Percentiles rank a stretch among this genome's conserved stretches.
phyloP scores from a whole-genome alignment of 225 moss, liverwort and hornwort species.

The Physcomitrium patens region DNA sequence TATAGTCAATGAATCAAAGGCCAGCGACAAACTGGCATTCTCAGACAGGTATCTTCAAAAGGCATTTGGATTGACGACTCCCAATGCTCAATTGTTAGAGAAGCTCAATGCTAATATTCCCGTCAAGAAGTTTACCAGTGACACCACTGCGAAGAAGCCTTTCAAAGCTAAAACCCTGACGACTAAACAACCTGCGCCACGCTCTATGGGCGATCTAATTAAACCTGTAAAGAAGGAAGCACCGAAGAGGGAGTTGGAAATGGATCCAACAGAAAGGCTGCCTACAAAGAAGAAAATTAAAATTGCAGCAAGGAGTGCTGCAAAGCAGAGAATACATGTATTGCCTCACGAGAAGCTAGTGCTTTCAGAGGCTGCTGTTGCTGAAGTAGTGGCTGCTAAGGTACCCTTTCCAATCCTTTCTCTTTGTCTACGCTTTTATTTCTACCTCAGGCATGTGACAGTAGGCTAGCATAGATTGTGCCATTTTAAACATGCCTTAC shows the following conservation, averaged over 20 bases:
- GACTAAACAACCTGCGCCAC: conserved; percentile 21
- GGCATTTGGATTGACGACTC: conserved; percentile 29
- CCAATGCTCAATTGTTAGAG: conserved; percentile 14
- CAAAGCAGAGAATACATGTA: conserved; percentile 52
- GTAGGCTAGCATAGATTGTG: not conserved
- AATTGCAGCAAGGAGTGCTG: conserved; percentile 47
- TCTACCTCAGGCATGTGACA: not conserved
- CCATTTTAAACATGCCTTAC: not conserved
- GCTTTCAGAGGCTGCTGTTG: conserved; percentile 70
- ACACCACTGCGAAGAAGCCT: not conserved
- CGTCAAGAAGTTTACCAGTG: not conserved
- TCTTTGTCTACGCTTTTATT: not conserved
- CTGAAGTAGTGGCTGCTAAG: conserved; percentile 78
- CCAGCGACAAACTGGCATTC: conserved; percentile 37
- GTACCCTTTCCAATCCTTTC: conserved; percentile 35
- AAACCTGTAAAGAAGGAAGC: conserved; percentile 48
- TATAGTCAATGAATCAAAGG: conserved; percentile 31
- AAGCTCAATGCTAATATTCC: conserved; percentile 2
- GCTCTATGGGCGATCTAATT: conserved; percentile 21
- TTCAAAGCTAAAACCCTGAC: conserved; percentile 23
- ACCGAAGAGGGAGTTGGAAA: conserved; percentile 44
- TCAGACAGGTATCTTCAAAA: conserved; percentile 38
- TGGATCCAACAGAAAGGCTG: conserved; percentile 45
- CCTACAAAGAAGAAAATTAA: conserved; percentile 47
- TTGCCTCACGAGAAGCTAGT: conserved; percentile 50